Evolutionary conservation across 1,284 basidiomycete species (phyloP), one percentile per base, ranked within the genome.

Genomic region (Ustilago tritici): DNA sequence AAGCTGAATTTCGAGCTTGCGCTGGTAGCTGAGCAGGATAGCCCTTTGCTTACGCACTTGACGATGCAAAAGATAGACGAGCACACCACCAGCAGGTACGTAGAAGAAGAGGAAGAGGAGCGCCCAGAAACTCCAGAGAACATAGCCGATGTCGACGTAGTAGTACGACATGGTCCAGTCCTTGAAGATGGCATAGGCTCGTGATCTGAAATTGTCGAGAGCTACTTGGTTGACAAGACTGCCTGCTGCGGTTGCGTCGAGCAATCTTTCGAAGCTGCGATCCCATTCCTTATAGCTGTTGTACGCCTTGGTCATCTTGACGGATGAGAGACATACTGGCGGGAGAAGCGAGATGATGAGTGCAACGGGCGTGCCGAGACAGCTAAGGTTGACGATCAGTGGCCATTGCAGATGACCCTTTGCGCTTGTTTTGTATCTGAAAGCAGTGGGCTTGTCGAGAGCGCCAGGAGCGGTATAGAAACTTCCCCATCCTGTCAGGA

Each of bases 391-490:
- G 70, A 82, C 69, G 19, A 82, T 54, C 36, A 70, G n/a, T 0
- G 80, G 79, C 62, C 72, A 70, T 6, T 70, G 67, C n/a, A 80
- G 40, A 28, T 56, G 58, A 11, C 70, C 74, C 49, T 65, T 64
- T 35, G 54, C 65, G 32, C 65, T 65, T 17, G 47, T 63, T 47
- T 67, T 74, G 54, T 70, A 35, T 35, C 67, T 56, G 2, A 63
- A 41, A 38, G 72, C 68, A n/a, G 71, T 55, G 2, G 76, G 72
- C 46, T 65, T 70, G 54, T 82, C 80, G 6, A 82, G 70, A n/a
- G 79, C 74, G 11, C 79, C 80, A 3, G 80, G 79, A 12, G 80
- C 80, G 0, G 80, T 79, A 57, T 81, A 82, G 65, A 82, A 79
- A 28, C 74, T 78, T 15, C 80, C 80, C 77, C 79, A 79, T 2